A percentile compares a stretch with the other conserved stretches of the same genome.
phyloP scores from a whole-genome alignment of 352 stramenopile genomes.

The Bremia lactucae region DNA sequence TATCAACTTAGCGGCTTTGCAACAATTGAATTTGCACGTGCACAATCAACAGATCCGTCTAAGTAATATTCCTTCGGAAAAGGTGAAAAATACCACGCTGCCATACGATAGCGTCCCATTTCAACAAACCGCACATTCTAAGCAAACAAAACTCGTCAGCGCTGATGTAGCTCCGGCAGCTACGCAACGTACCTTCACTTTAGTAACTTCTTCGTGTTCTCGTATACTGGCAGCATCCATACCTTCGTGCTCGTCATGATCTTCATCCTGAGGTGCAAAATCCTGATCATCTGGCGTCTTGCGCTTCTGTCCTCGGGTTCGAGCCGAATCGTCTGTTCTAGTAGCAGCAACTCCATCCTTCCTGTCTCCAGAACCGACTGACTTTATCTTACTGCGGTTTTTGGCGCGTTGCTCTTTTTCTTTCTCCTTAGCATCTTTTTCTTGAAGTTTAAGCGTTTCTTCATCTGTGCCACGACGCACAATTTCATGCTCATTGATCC shows the following conservation, averaged over 20 bases:
- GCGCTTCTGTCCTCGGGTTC: slow-evolving; percentile 64
- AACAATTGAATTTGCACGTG: slow-evolving; percentile 17
- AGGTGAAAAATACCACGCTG: slow-evolving; percentile 96
- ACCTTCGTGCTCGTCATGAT: slow-evolving; percentile 96
- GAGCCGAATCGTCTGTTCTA: slow-evolving; percentile 21
- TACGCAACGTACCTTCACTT: slow-evolving; percentile 87
- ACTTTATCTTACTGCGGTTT: slow-evolving; percentile 25
- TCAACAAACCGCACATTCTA: slow-evolving; percentile 95
- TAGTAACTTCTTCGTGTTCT: slow-evolving; percentile 97
- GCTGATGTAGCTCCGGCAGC: neutral
- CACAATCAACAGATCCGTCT: slow-evolving; percentile 73
- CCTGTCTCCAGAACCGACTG: slow-evolving; percentile 5
- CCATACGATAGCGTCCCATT: slow-evolving; percentile 89
- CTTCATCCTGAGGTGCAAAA: slow-evolving; percentile 76
- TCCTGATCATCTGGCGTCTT: slow-evolving; percentile 60
- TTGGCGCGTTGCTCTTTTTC: slow-evolving; percentile 51
- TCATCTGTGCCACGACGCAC: slow-evolving; percentile 63
- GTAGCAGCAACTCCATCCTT: slow-evolving; percentile 1
- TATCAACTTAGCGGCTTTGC: neutral
- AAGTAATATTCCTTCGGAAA: slow-evolving; percentile 94
- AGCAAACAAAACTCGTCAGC: slow-evolving; percentile 7
- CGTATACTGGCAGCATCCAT: slow-evolving; percentile 94
- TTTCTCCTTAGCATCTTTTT: slow-evolving; percentile 71
- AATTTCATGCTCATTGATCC: slow-evolving; percentile 79
- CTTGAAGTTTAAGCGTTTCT: slow-evolving; percentile 56